phyloP scores from a whole-genome alignment of 179 eudicot species.

The Beta macrorhiza region DNA sequence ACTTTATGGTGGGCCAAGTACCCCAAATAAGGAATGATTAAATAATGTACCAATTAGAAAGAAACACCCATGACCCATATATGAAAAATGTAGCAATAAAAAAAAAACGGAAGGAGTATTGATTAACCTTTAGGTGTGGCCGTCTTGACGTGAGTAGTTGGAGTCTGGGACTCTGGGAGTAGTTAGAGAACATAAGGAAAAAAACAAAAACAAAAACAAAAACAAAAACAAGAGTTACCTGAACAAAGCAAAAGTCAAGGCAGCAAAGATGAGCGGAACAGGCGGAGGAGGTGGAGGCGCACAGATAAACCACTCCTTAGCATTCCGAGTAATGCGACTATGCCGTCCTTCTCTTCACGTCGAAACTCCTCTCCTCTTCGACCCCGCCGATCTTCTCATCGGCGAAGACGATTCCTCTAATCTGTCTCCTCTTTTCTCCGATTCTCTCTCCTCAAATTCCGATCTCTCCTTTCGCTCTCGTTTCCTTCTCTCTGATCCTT shows the following conservation, averaged over 20 bases:
- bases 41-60: too few species aligned
- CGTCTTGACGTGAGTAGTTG: too few species aligned
- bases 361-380: slow-evolving; percentile 78
- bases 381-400: slow-evolving; percentile 72
- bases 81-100: too few species aligned
- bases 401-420: slow-evolving; percentile 52
- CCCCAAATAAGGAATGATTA: too few species aligned
- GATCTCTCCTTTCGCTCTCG: slow-evolving; percentile 70
- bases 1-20: too few species aligned
- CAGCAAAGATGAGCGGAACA: slow-evolving; percentile 9
- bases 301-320: slow-evolving; percentile 61
- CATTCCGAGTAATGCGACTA: slow-evolving; percentile 90
- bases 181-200: too few species aligned
- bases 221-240: too few species aligned
- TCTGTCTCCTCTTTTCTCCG: slow-evolving; percentile 31
- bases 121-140: too few species aligned
- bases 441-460: slow-evolving; percentile 19
- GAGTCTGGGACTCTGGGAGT: too few species aligned
- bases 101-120: too few species aligned
- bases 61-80: too few species aligned
- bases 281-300: slow-evolving; percentile 5
- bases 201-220: too few species aligned
- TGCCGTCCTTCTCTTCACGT: slow-evolving; percentile 89
- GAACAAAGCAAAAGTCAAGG: background rate
- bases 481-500: slow-evolving; percentile 57